Evolutionary conservation across 805 yeast genomes (phyloP).

Genomic region (Pichia ethanolica): DNA sequence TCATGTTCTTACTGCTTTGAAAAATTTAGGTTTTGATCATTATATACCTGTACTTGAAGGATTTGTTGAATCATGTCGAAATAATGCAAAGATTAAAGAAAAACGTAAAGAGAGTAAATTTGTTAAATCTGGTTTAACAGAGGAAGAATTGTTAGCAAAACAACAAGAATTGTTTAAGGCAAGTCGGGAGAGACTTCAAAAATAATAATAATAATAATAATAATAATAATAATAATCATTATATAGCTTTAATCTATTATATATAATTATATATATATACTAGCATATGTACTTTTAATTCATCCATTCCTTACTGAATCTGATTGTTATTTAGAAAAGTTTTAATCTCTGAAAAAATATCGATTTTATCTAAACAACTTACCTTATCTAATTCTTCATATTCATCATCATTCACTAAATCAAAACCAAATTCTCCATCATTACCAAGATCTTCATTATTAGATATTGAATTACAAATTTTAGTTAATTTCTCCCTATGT

Average conservation of each 20-base stretch:
- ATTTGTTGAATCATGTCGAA: conserved; percentile 80
- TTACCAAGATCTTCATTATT: conserved; percentile 4
- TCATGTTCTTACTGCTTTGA: conserved; percentile 85
- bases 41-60: conserved; percentile 77
- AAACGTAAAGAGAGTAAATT: conserved; percentile 79
- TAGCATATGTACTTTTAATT: too few species aligned
- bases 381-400: conserved; percentile 27
- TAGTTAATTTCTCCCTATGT: conserved; percentile 36
- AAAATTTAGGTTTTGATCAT: conserved; percentile 78
- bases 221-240: too few species aligned
- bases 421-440: background rate
- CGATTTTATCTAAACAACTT: conserved; percentile 25
- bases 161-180: conserved; percentile 85
- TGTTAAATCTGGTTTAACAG: conserved; percentile 85
- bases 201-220: conserved; percentile 8
- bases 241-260: too few species aligned
- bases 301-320: too few species aligned
- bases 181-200: conserved; percentile 29
- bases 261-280: too few species aligned
- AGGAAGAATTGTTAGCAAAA: conserved; percentile 84
- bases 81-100: conserved; percentile 79
- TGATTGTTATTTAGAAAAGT: conserved; percentile 11
- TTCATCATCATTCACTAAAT: conserved; percentile 12
- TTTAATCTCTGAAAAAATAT: conserved; percentile 28
- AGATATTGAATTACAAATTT: conserved; percentile 15